phyloP scores from a whole-genome alignment of 306 rosid species.

The Prunus persica region DNA sequence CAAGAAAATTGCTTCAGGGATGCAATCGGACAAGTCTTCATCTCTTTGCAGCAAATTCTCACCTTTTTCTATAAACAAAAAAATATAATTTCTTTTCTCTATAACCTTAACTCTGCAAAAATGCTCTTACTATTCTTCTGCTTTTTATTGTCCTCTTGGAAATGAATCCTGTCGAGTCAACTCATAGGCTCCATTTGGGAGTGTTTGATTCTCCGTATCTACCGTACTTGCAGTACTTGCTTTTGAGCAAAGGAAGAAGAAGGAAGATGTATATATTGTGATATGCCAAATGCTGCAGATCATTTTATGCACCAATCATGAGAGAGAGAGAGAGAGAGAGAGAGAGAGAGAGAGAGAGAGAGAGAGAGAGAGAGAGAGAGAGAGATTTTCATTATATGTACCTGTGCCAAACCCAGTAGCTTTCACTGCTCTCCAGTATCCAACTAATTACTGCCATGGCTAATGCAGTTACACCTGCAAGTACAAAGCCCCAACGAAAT shows the following conservation, averaged over 20 bases:
- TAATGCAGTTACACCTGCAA: slow-evolving; percentile 64
- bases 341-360: slow-evolving; percentile 20
- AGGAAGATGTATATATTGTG: slow-evolving; percentile 81
- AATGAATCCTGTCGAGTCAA: slow-evolving; percentile 50
- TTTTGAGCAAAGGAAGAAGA: slow-evolving; percentile 73
- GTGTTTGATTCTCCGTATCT: slow-evolving; percentile 25
- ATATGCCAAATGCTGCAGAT: slow-evolving; percentile 86
- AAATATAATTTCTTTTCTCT: not conserved
- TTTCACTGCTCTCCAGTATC: slow-evolving; percentile 71
- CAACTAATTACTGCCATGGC: slow-evolving; percentile 81
- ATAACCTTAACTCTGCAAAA: slow-evolving; percentile 2
- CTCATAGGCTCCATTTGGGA: slow-evolving; percentile 30
- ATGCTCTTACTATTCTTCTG: not conserved
- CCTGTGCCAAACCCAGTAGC: slow-evolving; percentile 99
- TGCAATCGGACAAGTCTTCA: no score
- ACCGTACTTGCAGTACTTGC: slow-evolving; percentile 13
- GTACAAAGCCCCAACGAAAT: slow-evolving; percentile 69
- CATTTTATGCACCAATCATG: slow-evolving; percentile 17
- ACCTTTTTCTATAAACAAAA: not conserved
- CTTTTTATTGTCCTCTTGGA: slow-evolving; percentile 19
- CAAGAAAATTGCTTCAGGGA: no score
- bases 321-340: slow-evolving; percentile 6
- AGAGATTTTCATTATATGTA: slow-evolving; percentile 19
- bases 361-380: slow-evolving; percentile 13
- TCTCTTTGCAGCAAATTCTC: not conserved